Evolutionary conservation across 2,329 filamentous ascomycete species (phyloP).

Genomic region (Epichloe typhina): DNA sequence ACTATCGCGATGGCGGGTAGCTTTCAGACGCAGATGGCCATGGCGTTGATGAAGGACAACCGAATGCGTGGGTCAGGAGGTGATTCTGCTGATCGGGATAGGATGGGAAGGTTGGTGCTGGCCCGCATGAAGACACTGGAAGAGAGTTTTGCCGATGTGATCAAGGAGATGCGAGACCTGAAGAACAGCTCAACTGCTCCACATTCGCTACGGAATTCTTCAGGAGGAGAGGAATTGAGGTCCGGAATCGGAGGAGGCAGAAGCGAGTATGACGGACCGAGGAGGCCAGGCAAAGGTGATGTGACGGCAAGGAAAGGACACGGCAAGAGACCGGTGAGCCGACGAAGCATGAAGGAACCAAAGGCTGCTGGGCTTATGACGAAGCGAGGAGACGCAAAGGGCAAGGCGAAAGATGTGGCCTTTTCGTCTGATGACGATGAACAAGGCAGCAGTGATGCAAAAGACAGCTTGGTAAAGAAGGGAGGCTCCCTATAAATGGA

Average conservation of each 20-base stretch:
- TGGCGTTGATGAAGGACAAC: constrained; percentile 47
- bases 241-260: constrained; percentile 22
- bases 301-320: constrained; percentile 15
- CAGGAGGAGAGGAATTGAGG: constrained; percentile 27
- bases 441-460: constrained; percentile 18
- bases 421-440: constrained; percentile 25
- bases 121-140: constrained; percentile 88
- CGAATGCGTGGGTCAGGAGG: constrained; percentile 35
- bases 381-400: constrained; percentile 22
- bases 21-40: constrained; percentile 70
- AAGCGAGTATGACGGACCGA: constrained; percentile 19
- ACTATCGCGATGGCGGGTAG: constrained; percentile 56
- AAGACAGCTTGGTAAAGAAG: constrained; percentile 15
- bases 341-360: constrained; percentile 29
- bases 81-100: constrained; percentile 39
- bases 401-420: constrained; percentile 35
- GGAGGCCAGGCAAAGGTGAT: constrained; percentile 15
- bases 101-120: constrained; percentile 69
- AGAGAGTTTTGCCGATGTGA: constrained; percentile 79
- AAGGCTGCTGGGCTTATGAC: constrained; percentile 15
- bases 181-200: constrained; percentile 34
- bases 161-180: constrained; percentile 61
- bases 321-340: constrained; percentile 23
- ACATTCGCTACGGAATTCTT: constrained; percentile 39
- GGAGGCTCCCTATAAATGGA: constrained; percentile 26